These are phyloP conservation scores for Chloropicon primus DNA, from an alignment of 139 green algal species.

Conservation along the genomic window DNA sequence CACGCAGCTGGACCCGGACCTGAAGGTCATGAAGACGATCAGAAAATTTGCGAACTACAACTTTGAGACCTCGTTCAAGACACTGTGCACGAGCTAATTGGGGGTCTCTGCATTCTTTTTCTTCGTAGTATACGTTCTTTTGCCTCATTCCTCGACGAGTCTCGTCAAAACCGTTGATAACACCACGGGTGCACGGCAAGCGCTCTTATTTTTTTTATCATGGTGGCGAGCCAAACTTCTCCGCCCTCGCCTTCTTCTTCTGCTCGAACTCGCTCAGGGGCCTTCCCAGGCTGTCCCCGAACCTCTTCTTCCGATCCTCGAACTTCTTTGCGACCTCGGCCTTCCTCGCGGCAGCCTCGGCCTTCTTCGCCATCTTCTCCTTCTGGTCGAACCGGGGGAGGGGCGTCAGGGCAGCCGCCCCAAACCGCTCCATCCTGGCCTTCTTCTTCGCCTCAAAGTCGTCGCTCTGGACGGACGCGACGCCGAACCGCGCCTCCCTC, in stretches of 20 bases:
- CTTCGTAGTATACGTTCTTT: no score
- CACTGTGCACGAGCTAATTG: background rate
- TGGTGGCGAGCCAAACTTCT: background rate
- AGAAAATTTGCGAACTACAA: conserved; percentile 10
- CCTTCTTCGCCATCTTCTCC: background rate
- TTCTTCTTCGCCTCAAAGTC: background rate
- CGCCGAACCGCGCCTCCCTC: background rate
- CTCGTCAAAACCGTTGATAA: no score
- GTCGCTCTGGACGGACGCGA: background rate
- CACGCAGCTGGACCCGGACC: conserved; percentile 69
- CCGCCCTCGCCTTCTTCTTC: background rate
- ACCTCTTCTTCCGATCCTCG: background rate
- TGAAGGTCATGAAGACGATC: conserved; percentile 67
- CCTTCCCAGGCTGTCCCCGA: background rate
- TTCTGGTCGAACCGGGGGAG: background rate
- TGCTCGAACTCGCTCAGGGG: background rate
- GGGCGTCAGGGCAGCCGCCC: background rate
- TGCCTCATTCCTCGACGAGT: no score
- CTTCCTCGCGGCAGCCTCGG: background rate
- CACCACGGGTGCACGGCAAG: no score
- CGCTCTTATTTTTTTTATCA: no score
- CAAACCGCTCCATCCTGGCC: background rate
- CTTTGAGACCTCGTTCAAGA: background rate
- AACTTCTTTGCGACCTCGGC: background rate
- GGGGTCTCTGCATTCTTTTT: background rate